A percentile compares a stretch with the other conserved stretches of the same genome.
Evolutionary conservation across 495 filamentous ascomycete genomes (phyloP).

Genomic region (Penicillium simplicissimum): DNA sequence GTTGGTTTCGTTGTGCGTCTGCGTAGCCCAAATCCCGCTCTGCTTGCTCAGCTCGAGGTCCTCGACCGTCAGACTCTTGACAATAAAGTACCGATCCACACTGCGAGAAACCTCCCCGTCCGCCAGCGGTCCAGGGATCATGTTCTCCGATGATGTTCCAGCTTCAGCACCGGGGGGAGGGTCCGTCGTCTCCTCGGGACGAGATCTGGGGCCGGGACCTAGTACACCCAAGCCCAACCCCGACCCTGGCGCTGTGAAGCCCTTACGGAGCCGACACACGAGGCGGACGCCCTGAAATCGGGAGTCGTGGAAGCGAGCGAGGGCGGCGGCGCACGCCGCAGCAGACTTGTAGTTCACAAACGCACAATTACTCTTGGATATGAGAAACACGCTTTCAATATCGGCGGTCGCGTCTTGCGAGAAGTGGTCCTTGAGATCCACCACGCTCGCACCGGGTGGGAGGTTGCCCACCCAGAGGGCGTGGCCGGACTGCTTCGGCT

Average conservation of each 20-base stretch:
- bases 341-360: constrained; percentile 96
- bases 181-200: constrained; percentile 8
- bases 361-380: constrained; percentile 96
- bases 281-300: constrained; percentile 83
- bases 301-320: constrained; percentile 87
- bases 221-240: constrained; percentile 20
- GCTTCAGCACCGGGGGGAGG: constrained; percentile 27
- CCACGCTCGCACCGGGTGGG: constrained; percentile 74
- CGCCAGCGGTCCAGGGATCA: background rate
- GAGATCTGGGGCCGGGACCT: background rate
- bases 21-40: constrained; percentile 91
- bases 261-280: constrained; percentile 86
- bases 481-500: constrained; percentile 90
- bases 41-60: constrained; percentile 89
- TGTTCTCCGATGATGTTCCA: constrained; percentile 11
- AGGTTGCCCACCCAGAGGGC: constrained; percentile 97
- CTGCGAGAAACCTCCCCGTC: constrained; percentile 26
- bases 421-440: constrained; percentile 86
- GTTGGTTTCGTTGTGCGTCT: constrained; percentile 83
- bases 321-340: constrained; percentile 69
- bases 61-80: constrained; percentile 94
- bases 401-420: constrained; percentile 75
- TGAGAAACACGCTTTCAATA: constrained; percentile 89
- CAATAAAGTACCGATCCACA: constrained; percentile 79
- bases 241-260: constrained; percentile 36